Evolutionary conservation across 2,329 filamentous ascomycete species (phyloP).

Genomic region (Diaporthe sp.): DNA sequence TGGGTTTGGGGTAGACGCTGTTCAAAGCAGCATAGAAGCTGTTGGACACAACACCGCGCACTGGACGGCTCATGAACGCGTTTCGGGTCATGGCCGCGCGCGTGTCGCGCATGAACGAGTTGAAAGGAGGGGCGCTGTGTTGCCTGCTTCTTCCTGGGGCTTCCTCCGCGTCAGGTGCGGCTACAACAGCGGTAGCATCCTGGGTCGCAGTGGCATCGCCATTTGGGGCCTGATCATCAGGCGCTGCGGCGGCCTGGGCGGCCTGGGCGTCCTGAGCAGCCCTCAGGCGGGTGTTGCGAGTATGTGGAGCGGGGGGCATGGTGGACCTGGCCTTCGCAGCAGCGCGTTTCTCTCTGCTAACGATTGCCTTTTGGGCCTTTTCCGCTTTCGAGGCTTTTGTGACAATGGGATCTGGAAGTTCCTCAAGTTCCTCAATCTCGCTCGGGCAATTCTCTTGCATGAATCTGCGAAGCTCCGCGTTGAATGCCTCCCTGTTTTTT

Average conservation of each 20-base stretch:
- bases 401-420: conserved; percentile 10
- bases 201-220: background rate
- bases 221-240: background rate
- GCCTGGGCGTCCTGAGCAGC: background rate
- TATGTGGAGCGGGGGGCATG: background rate
- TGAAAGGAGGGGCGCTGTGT: background rate
- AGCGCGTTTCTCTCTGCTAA: conserved; percentile 14
- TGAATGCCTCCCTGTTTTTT: conserved; percentile 16
- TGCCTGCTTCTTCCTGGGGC: background rate
- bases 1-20: background rate
- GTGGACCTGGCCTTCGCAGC: background rate
- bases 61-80: background rate
- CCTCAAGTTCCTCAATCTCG: background rate
- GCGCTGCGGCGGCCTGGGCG: background rate
- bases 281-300: conserved; percentile 22
- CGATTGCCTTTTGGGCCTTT: conserved; percentile 10
- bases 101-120: conserved; percentile 16
- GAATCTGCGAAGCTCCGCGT: background rate
- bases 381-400: background rate
- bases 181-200: background rate
- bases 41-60: background rate
- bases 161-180: background rate
- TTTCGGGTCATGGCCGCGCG: background rate
- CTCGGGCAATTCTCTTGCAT: background rate
- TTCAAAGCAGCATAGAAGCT: background rate